A percentile compares a stretch with the other conserved stretches of the same genome.
Evolutionary conservation across 371 early-diverging fungal genomes (phyloP).

Genomic region (Lichtheimia corymbifera): DNA sequence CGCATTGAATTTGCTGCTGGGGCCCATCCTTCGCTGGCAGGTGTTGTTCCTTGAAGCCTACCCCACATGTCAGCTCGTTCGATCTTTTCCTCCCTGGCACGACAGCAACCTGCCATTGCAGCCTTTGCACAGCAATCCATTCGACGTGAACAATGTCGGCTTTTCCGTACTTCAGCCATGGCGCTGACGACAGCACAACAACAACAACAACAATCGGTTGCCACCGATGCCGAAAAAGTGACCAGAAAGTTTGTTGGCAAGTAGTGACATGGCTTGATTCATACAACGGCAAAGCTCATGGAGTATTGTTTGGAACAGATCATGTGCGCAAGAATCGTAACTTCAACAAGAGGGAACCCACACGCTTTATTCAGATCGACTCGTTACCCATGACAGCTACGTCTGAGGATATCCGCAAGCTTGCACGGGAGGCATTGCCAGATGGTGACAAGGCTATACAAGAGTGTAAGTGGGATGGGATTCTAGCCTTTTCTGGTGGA

Average conservation of each 20-base stretch:
- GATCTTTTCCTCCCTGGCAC: slow-evolving; percentile 4
- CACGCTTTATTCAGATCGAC: slow-evolving; percentile 37
- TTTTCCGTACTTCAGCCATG: slow-evolving; percentile 8
- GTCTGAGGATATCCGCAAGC: slow-evolving; percentile 41
- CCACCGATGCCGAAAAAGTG: slow-evolving; percentile 4
- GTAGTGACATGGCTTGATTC: background rate
- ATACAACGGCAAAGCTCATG: background rate
- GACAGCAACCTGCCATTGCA: slow-evolving; percentile 6
- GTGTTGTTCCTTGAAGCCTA: background rate
- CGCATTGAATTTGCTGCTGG: background rate
- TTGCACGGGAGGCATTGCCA: slow-evolving; percentile 44
- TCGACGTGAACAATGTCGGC: slow-evolving; percentile 2
- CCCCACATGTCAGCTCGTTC: slow-evolving; percentile 6
- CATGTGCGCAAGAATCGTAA: slow-evolving; percentile 17
- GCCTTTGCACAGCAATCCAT: background rate
- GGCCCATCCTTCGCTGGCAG: background rate
- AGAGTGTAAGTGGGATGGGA: slow-evolving; percentile 18
- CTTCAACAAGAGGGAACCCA: slow-evolving; percentile 16
- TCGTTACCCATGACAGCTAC: slow-evolving; percentile 41
- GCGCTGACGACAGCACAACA: background rate
- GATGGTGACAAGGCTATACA: slow-evolving; percentile 38
- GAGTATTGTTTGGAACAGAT: background rate
- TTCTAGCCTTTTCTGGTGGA: background rate
- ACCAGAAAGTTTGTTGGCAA: slow-evolving; percentile 16
- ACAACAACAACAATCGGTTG: background rate